These are phyloP conservation scores for Ophiosphaerella narmari DNA, from an alignment of 2,329 filamentous ascomycete species.

Conservation along the genomic window DNA sequence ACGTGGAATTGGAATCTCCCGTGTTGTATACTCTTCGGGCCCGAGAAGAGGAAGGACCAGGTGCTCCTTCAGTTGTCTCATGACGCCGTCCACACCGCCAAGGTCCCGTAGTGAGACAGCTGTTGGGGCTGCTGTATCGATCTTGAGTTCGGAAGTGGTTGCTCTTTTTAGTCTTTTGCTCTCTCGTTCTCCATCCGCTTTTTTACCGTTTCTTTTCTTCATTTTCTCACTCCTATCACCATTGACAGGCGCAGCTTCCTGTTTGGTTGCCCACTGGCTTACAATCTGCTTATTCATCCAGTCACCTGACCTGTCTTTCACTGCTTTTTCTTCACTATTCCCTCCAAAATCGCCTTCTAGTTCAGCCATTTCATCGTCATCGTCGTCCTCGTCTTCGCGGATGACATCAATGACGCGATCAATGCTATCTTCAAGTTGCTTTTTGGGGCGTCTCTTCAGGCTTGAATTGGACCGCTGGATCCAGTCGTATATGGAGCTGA, in stretches of 20 bases:
- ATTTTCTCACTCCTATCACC: constrained; percentile 37
- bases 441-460: constrained; percentile 80
- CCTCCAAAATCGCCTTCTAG: constrained; percentile 49
- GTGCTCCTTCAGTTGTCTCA: constrained; percentile 70
- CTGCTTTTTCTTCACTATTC: constrained; percentile 18
- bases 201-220: constrained; percentile 52
- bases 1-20: constrained; percentile 70
- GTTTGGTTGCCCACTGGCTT: constrained; percentile 56
- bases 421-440: constrained; percentile 80
- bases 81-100: constrained; percentile 75
- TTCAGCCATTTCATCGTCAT: constrained; percentile 56
- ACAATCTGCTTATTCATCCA: constrained; percentile 70
- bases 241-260: constrained; percentile 34
- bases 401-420: constrained; percentile 78
- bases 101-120: constrained; percentile 72
- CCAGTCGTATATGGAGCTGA: constrained; percentile 71
- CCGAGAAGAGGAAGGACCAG: constrained; percentile 74
- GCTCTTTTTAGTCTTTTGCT: constrained; percentile 65
- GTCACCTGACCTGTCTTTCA: constrained; percentile 50
- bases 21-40: constrained; percentile 67
- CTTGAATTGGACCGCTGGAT: constrained; percentile 88
- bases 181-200: constrained; percentile 68
- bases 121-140: constrained; percentile 67
- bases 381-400: constrained; percentile 62
- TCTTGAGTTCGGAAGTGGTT: constrained; percentile 47